These are phyloP conservation scores for Nakazawaea pomicola DNA, from an alignment of 805 yeast species.

Conservation along the genomic window DNA sequence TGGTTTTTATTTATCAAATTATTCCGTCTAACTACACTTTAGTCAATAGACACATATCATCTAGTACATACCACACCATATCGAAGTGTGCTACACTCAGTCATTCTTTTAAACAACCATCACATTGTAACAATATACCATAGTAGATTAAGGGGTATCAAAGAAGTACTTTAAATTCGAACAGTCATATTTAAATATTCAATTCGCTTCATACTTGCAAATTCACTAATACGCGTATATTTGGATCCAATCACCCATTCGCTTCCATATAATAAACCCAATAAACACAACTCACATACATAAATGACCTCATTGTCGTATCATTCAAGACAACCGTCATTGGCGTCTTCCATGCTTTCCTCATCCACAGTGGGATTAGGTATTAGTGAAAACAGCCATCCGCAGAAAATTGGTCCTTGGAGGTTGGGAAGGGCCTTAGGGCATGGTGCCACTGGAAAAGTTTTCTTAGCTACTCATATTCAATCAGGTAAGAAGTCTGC, in stretches of 20 bases:
- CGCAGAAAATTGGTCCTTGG: slow-evolving; percentile 73
- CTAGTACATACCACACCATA: no score
- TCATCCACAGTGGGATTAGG: slow-evolving; percentile 33
- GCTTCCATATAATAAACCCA: not conserved
- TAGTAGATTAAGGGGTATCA: no score
- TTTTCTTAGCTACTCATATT: slow-evolving; percentile 65
- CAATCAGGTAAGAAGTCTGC: slow-evolving; percentile 75
- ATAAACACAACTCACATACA: not conserved
- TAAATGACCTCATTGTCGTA: slow-evolving; percentile 18
- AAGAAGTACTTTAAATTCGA: no score
- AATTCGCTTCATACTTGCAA: no score
- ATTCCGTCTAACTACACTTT: no score
- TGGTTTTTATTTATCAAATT: no score
- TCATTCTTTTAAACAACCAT: no score
- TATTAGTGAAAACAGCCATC: slow-evolving; percentile 33
- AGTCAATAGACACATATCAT: no score
- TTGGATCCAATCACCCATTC: not conserved
- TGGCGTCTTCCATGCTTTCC: slow-evolving; percentile 50
- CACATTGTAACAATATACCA: no score
- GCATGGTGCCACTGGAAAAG: slow-evolving; percentile 80
- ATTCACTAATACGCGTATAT: no score
- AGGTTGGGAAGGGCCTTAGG: slow-evolving; percentile 73
- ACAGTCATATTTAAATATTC: no score
- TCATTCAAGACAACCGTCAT: slow-evolving; percentile 57
- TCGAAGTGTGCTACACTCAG: no score